Percentiles rank a stretch among this genome's conserved stretches.
Evolutionary conservation across 2,329 filamentous ascomycete species (phyloP).

Genomic region (Talaromyces sp.): DNA sequence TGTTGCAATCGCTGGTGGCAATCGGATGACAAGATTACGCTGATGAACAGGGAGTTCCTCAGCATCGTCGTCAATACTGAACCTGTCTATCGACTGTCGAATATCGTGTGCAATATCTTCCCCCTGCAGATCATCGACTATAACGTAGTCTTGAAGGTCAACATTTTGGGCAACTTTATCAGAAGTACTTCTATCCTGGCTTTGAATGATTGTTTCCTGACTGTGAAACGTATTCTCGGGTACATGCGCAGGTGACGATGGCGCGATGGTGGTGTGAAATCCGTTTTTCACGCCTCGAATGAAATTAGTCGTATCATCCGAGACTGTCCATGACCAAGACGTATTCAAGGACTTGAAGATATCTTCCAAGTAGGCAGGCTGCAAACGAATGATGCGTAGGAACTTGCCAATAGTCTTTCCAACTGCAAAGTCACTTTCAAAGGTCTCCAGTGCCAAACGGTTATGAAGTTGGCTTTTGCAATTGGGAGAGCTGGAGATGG

Average conservation of each 20-base stretch:
- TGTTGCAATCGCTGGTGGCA: neutral
- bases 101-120: neutral
- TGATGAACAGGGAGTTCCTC: neutral
- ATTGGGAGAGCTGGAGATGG: neutral
- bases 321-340: conserved; percentile 3
- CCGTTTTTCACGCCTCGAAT: conserved; percentile 1
- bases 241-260: neutral
- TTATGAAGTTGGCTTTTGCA: conserved; percentile 2
- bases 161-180: neutral
- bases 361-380: neutral
- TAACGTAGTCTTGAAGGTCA: conserved; percentile 1
- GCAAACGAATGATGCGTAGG: neutral
- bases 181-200: neutral
- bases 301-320: neutral
- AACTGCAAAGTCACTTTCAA: conserved; percentile 4
- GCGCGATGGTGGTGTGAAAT: neutral
- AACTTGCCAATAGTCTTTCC: conserved; percentile 12
- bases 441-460: neutral
- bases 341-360: neutral
- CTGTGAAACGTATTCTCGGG: neutral
- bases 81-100: neutral
- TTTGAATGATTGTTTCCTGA: neutral
- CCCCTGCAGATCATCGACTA: neutral
- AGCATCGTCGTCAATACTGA: neutral
- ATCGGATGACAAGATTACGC: no score